Conservation (phyloP, 2,329 filamentous ascomycete genomes). For the Pseudocercospora musae region DNA sequence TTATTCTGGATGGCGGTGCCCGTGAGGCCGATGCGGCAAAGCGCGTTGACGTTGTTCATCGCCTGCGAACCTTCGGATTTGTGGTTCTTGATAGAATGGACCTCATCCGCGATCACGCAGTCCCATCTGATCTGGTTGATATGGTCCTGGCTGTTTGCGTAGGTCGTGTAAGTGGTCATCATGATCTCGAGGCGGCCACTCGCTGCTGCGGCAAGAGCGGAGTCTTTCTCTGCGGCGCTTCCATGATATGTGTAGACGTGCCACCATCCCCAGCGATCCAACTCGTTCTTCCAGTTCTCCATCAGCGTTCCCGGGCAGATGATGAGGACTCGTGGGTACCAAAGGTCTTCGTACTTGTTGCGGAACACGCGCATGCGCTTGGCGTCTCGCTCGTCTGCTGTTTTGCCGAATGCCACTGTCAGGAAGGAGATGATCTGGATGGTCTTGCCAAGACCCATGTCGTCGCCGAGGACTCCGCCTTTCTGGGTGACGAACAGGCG, state of each 20-base stretch:
- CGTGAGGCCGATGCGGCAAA: constrained; percentile 89
- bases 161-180: constrained; percentile 92
- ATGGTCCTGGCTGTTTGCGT: constrained; percentile 68
- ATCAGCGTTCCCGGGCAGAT: constrained; percentile 87
- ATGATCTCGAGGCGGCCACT: constrained; percentile 81
- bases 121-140: constrained; percentile 92
- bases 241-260: constrained; percentile 80
- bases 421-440: constrained; percentile 94
- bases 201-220: constrained; percentile 54
- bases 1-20: constrained; percentile 97
- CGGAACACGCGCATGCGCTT: constrained; percentile 88
- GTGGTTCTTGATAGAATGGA: constrained; percentile 80
- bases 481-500: constrained; percentile 86
- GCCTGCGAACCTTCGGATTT: constrained; percentile 74
- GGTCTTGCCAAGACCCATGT: constrained; percentile 97
- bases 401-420: constrained; percentile 89
- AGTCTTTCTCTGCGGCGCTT: constrained; percentile 49
- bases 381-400: constrained; percentile 76
- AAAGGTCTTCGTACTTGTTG: constrained; percentile 54
- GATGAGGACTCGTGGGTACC: constrained; percentile 83
- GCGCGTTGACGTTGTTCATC: constrained; percentile 84
- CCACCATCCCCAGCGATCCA: constrained; percentile 95
- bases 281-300: constrained; percentile 84
- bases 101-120: constrained; percentile 90
- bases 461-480: constrained; percentile 87